Evolutionary conservation across 139 green algal genomes (phyloP).

Genomic region (Raphidocelis subcapitata): DNA sequence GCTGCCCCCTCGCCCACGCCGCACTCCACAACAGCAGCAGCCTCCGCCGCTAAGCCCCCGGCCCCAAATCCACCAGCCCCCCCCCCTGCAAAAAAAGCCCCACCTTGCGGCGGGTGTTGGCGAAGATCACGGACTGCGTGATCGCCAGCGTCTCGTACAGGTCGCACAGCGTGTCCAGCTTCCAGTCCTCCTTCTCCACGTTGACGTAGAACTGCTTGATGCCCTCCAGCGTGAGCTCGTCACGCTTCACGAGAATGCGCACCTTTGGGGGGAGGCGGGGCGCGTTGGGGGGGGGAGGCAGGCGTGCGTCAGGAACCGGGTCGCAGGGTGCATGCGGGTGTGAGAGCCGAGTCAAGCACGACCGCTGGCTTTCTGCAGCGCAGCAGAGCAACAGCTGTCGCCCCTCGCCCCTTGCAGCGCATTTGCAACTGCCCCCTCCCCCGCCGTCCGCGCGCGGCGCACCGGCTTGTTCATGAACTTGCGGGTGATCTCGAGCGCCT

Average conservation of each 20-base stretch:
- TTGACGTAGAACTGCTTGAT: conserved; percentile 99
- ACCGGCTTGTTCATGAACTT: conserved; percentile 99
- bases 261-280: conserved; percentile 51
- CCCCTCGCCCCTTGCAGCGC: too few relatives aligned
- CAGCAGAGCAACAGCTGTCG: too few relatives aligned
- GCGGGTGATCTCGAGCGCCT: conserved; percentile 98
- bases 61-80: too few relatives aligned
- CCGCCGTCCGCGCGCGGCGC: conserved; percentile 8
- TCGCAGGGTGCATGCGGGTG: too few relatives aligned
- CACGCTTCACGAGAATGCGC: conserved; percentile 99
- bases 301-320: too few relatives aligned
- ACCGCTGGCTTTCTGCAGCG: too few relatives aligned
- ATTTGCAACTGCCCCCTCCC: too few relatives aligned
- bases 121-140: conserved; percentile 99
- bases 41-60: too few relatives aligned
- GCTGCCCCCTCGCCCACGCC: too few relatives aligned
- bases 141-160: conserved; percentile 99
- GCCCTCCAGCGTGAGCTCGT: conserved; percentile 99
- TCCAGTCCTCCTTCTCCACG: conserved; percentile 98
- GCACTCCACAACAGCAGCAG: too few relatives aligned
- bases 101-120: conserved; percentile 99
- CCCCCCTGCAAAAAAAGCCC: conserved; percentile 1
- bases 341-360: too few relatives aligned
- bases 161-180: conserved; percentile 99
- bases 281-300: too few relatives aligned